Percentiles rank a stretch among this genome's conserved stretches.
These are phyloP conservation scores for Chytriomyces hyalinus DNA, from an alignment of 192 early-diverging fungal genomes.

Conservation along the genomic window DNA sequence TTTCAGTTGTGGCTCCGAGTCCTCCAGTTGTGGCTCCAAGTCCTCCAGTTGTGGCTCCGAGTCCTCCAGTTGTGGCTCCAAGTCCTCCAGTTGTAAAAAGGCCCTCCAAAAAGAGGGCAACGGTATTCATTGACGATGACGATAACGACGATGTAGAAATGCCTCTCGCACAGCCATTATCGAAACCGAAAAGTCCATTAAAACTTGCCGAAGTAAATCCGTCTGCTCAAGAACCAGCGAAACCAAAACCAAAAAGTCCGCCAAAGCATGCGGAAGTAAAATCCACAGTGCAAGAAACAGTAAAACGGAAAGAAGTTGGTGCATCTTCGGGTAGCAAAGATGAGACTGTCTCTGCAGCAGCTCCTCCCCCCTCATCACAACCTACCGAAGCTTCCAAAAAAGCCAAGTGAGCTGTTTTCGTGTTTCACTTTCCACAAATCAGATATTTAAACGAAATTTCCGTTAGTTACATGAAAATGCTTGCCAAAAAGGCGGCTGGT, in stretches of 20 bases:
- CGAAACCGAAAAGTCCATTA: not conserved
- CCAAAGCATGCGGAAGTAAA: not conserved
- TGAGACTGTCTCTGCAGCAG: not conserved
- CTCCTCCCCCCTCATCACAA: not conserved
- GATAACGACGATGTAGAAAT: not conserved
- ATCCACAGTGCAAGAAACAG: not conserved
- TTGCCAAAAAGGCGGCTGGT: not conserved
- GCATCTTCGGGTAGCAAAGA: not conserved
- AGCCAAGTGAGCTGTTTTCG: slow-evolving; percentile 12
- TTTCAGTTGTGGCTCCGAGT: too few species aligned
- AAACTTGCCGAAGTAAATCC: not conserved
- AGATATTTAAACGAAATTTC: not conserved
- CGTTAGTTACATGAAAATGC: slow-evolving; percentile 27
- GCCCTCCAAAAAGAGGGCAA: slow-evolving; percentile 1
- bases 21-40: too few species aligned
- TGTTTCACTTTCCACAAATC: not conserved
- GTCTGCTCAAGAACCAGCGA: not conserved
- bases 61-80: too few species aligned
- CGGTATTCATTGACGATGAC: slow-evolving; percentile 3
- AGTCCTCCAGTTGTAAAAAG: too few species aligned
- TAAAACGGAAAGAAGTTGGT: not conserved
- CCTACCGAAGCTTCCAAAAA: slow-evolving; percentile 19
- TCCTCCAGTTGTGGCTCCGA: too few species aligned
- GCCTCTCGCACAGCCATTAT: not conserved
- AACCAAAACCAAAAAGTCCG: not conserved